Evolutionary conservation across 306 rosid species (phyloP), one percentile per base, ranked within the genome.

Genomic region (Citrullus colocynthis): DNA sequence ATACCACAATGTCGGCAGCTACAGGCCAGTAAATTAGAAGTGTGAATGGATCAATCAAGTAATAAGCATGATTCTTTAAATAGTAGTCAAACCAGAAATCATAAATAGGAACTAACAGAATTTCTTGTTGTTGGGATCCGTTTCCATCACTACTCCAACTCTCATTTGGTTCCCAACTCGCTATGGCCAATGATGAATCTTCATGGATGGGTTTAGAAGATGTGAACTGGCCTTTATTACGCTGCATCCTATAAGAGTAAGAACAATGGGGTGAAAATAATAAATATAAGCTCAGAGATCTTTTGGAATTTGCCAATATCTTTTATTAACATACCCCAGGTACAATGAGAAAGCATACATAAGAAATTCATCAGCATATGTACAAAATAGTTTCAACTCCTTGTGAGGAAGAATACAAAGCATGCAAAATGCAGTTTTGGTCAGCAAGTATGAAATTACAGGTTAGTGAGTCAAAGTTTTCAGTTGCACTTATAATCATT

Each of bases 1-100:
- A 60, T 89, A 78, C 96, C 92, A 86, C 96, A 91, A 75, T 91
- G 96, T 80, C 86, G 83, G 78, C 96, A 91, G 66, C 96, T 90
- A 83, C 67, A 12, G 14, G 77, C 44, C 77, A 73, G 28, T 49
- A 73, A 49, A 73, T 73, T 28, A 30, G 16, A 28, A 73, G 15
- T 28, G 39, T 49, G 44, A 58, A 13, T 24, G 8, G 7, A 74
- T 24, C 62, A 34, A 32, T 51, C 9, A 11, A 39, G 41, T 1
- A 76, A 34, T 42, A 37, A 76, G 55, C 54, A 42, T 12, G 6
- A 76, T 39, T 58, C 24, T 57, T 57, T 24, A 42, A 59, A 56
- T 20, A 39, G 39, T 34, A 76, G 18, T 56, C 13, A 21, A 14
- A 12, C 67, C 13, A 10, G 52, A 45, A 10, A 58, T 76, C 58